These are phyloP conservation scores for Saprolegnia parasitica DNA, from an alignment of 352 stramenopile species.

Conservation along the genomic window DNA sequence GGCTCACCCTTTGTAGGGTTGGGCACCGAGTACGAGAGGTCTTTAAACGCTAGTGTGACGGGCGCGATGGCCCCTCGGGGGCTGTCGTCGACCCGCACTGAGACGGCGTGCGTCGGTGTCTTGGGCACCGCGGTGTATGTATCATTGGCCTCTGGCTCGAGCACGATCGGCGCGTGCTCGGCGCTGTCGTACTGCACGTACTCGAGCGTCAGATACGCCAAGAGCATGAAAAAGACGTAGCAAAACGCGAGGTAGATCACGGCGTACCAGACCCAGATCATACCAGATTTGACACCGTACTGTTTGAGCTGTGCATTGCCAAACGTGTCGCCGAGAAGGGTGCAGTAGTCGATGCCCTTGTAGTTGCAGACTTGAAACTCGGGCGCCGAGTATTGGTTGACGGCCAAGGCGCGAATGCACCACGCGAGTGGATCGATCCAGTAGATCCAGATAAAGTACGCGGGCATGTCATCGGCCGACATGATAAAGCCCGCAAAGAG, in stretches of 20 bases:
- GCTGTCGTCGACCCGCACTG: background rate
- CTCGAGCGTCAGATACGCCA: slow-evolving; percentile 32
- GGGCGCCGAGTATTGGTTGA: slow-evolving; percentile 20
- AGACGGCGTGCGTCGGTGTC: background rate
- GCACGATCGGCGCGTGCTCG: background rate
- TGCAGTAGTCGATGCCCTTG: slow-evolving; percentile 4
- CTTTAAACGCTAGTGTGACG: slow-evolving; percentile 45
- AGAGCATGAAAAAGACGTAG: slow-evolving; percentile 33
- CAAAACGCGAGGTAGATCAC: slow-evolving; percentile 31
- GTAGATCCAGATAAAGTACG: slow-evolving; percentile 36
- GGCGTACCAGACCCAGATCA: slow-evolving; percentile 33
- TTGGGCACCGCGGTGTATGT: background rate
- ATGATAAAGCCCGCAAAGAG: slow-evolving; percentile 34
- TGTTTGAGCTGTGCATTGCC: slow-evolving; percentile 25
- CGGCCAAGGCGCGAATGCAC: slow-evolving; percentile 23
- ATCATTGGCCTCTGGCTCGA: background rate
- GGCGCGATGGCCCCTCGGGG: slow-evolving; percentile 29
- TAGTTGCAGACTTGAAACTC: slow-evolving; percentile 25
- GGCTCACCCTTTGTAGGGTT: slow-evolving; percentile 38
- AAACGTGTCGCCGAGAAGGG: slow-evolving; percentile 17
- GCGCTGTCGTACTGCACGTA: background rate
- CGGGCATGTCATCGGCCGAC: slow-evolving; percentile 27
- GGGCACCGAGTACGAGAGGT: slow-evolving; percentile 54
- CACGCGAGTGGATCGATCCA: slow-evolving; percentile 35
- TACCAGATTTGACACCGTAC: slow-evolving; percentile 36